Evolutionary conservation across 108 stramenopile species (phyloP), one percentile per base, ranked within the genome.

Genomic region (Seminavis robusta): DNA sequence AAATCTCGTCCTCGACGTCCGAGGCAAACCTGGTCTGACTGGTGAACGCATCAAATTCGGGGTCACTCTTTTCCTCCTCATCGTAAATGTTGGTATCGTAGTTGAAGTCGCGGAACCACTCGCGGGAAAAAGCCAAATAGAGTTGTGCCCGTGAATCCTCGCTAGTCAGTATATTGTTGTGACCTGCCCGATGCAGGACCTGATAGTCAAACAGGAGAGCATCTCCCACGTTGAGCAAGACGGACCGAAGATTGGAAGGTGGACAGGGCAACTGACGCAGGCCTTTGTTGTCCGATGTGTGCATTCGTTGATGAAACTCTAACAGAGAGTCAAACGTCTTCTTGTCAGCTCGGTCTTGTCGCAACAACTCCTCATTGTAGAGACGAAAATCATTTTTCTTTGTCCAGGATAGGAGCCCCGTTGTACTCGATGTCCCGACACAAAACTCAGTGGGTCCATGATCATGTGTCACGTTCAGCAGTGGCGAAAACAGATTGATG

Each of bases 401-500:
- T n/a, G n/a, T n/a, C n/a, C n/a, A n/a, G n/a, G n/a, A n/a, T n/a
- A n/a, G n/a, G n/a, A n/a, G n/a, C n/a, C n/a, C n/a, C n/a, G n/a
- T n/a, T n/a, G n/a, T n/a, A n/a, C n/a, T n/a, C n/a, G n/a, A n/a
- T n/a, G n/a, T n/a, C n/a, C 69, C 69, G 41, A 71, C 40, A 26
- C 69, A 71, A 40, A 71, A 71, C 29, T 71, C 69, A 13, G 69
- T 71, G 0, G 62, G 69, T 11, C 69, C 69, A 45, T 59, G 67
- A 0, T 64, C 62, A 23, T 34, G 11, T 1, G 54, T 43, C 13
- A 41, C 19, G 9, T 58, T 51, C 8, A 71, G 25, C 31, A 71
- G 56, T 0, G 69, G 69, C 17, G 43, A 33, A 16, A 71, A 48
- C 37, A 71, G 31, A 23, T 32, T 58, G 42, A 71, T 60, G 24